Conservation (phyloP, 2,329 filamentous ascomycete species). For the Tolypocladium sp. region DNA sequence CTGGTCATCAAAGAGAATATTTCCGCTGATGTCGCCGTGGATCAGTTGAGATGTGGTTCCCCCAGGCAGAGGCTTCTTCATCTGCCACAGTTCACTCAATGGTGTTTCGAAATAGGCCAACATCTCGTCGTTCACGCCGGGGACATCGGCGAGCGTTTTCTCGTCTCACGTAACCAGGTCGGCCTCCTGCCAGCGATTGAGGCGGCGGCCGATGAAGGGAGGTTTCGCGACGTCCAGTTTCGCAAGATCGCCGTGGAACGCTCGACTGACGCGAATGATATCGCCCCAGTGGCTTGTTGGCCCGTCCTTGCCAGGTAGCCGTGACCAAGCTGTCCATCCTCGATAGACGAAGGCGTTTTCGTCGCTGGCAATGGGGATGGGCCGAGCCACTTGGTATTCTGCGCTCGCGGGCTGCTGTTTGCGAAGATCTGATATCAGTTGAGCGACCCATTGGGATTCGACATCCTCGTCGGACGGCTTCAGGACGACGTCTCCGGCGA, state of each 20-base stretch:
- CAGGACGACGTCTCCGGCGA: not conserved
- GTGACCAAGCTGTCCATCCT: constrained; percentile 2
- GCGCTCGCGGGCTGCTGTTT: not conserved
- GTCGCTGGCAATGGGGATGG: not conserved
- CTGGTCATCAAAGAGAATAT: constrained; percentile 3
- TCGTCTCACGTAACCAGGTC: constrained; percentile 5
- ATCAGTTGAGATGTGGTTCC: not conserved
- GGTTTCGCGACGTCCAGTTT: not conserved
- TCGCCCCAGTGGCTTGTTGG: not conserved
- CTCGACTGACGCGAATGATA: not conserved
- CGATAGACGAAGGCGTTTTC: not conserved
- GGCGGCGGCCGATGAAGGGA: not conserved
- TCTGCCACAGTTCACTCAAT: not conserved
- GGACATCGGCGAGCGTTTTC: not conserved
- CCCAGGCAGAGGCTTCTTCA: not conserved
- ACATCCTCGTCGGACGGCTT: constrained; percentile 2
- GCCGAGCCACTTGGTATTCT: not conserved
- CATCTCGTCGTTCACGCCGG: not conserved
- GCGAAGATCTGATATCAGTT: not conserved
- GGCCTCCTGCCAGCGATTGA: constrained; percentile 3
- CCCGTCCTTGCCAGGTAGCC: no score
- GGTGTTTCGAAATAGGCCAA: not conserved
- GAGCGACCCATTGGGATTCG: constrained; percentile 2
- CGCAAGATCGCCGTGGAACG: constrained; percentile 1
- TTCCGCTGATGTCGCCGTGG: constrained; percentile 5